Conservation (phyloP, 805 yeast species). For the Lipomyces sp. region DNA sequence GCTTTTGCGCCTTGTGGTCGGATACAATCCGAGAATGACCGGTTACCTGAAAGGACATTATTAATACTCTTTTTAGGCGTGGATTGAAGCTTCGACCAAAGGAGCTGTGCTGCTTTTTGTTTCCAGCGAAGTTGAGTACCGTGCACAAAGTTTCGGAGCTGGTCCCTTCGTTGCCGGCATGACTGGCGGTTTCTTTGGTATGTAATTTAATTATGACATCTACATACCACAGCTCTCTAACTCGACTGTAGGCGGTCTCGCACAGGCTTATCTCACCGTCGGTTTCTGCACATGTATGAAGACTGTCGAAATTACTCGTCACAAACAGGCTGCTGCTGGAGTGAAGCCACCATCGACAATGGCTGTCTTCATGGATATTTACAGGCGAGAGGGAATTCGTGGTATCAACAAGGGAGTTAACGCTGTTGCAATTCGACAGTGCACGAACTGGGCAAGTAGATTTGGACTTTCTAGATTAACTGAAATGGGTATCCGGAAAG, state of each 20-base stretch:
- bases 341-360: conserved; percentile 74
- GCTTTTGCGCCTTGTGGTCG: background rate
- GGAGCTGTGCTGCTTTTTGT: conserved; percentile 95
- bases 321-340: conserved; percentile 74
- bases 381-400: conserved; percentile 80
- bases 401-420: conserved; percentile 98
- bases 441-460: conserved; percentile 99
- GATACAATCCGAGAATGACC: background rate
- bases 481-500: conserved; percentile 75
- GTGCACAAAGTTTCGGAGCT: conserved; percentile 61
- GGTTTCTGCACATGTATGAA: conserved; percentile 98
- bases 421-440: conserved; percentile 98
- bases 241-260: conserved; percentile 61
- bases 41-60: background rate
- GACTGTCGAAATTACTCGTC: conserved; percentile 94
- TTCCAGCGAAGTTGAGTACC: conserved; percentile 88
- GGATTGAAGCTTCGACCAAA: conserved; percentile 99
- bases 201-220: background rate
- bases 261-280: conserved; percentile 86
- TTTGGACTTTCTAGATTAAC: conserved; percentile 92
- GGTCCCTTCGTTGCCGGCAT: conserved; percentile 83
- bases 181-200: conserved; percentile 82
- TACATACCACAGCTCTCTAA: background rate
- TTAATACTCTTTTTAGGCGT: conserved; percentile 54
- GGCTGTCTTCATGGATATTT: conserved; percentile 85